These are phyloP conservation scores for Cytospora piceicola DNA, from an alignment of 2,329 filamentous ascomycete species.

Conservation along the genomic window DNA sequence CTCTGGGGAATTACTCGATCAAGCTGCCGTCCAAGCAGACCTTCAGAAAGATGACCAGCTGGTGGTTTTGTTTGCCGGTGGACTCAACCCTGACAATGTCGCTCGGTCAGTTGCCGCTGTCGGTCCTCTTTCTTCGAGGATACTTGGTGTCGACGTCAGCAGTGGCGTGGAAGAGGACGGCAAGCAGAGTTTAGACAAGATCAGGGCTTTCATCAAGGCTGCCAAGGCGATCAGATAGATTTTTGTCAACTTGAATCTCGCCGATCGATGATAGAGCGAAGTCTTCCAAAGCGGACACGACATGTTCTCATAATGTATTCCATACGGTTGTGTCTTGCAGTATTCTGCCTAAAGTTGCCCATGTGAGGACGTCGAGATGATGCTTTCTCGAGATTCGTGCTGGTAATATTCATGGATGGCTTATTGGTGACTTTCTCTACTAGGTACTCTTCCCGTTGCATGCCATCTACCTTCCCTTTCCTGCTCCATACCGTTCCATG, in stretches of 20 bases:
- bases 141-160: slow-evolving; percentile 89
- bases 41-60: slow-evolving; percentile 72
- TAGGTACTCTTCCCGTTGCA: not conserved
- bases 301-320: not conserved
- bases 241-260: not conserved
- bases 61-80: slow-evolving; percentile 81
- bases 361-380: not conserved
- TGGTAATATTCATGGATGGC: not conserved
- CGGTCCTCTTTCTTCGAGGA: slow-evolving; percentile 61
- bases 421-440: slow-evolving; percentile 1
- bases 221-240: slow-evolving; percentile 64
- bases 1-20: slow-evolving; percentile 77
- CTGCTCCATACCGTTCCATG: not conserved
- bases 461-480: not conserved
- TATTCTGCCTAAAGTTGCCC: not conserved
- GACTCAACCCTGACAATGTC: slow-evolving; percentile 81
- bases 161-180: slow-evolving; percentile 89
- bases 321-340: not conserved
- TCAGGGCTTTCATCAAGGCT: slow-evolving; percentile 76
- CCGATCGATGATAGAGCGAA: not conserved
- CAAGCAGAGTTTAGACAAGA: slow-evolving; percentile 79
- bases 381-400: not conserved
- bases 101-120: slow-evolving; percentile 65
- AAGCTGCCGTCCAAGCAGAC: slow-evolving; percentile 67
- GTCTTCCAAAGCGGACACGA: not conserved